Percentiles rank a stretch among this genome's conserved stretches.
Conservation (phyloP, 2,329 filamentous ascomycete genomes). For the Escovopsis weberi region DNA sequence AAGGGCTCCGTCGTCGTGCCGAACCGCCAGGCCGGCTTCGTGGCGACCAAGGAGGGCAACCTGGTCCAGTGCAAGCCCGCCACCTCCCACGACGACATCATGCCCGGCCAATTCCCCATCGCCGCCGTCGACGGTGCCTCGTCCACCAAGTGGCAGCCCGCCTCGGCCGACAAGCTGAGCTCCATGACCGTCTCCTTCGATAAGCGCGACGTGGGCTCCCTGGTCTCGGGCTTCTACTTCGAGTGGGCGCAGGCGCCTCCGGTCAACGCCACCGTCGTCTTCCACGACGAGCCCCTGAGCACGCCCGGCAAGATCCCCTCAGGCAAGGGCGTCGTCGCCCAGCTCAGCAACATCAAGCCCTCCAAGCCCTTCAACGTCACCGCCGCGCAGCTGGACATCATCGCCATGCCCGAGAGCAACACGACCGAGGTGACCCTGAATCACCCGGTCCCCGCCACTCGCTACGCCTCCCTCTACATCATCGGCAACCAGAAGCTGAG, state of each 20-base stretch:
- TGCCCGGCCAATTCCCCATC: slow-evolving; percentile 51
- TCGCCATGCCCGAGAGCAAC: slow-evolving; percentile 8
- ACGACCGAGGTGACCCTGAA: slow-evolving; percentile 8
- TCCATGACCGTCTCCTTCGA: slow-evolving; percentile 8
- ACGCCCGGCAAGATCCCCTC: neutral
- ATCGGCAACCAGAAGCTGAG: slow-evolving; percentile 8
- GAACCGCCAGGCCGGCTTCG: slow-evolving; percentile 43
- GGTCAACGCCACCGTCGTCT: slow-evolving; percentile 10
- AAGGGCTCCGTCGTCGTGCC: slow-evolving; percentile 37
- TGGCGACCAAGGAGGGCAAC: slow-evolving; percentile 41
- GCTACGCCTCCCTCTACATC: slow-evolving; percentile 9
- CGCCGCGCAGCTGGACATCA: slow-evolving; percentile 2
- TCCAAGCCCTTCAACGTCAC: slow-evolving; percentile 6
- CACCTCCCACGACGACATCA: slow-evolving; percentile 29
- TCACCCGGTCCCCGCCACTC: slow-evolving; percentile 3
- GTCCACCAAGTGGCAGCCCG: slow-evolving; percentile 11
- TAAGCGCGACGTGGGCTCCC: slow-evolving; percentile 3
- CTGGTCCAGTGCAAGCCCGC: slow-evolving; percentile 49
- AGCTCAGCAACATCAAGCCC: slow-evolving; percentile 3
- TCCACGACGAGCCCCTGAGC: slow-evolving; percentile 6
- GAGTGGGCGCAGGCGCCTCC: slow-evolving; percentile 11
- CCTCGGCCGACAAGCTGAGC: slow-evolving; percentile 6
- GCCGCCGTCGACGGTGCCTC: slow-evolving; percentile 9
- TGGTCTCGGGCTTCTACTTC: slow-evolving; percentile 8
- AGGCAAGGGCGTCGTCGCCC: slow-evolving; percentile 1